phyloP scores from a whole-genome alignment of 2,329 filamentous ascomycete genomes.

The Fusarium nanum region DNA sequence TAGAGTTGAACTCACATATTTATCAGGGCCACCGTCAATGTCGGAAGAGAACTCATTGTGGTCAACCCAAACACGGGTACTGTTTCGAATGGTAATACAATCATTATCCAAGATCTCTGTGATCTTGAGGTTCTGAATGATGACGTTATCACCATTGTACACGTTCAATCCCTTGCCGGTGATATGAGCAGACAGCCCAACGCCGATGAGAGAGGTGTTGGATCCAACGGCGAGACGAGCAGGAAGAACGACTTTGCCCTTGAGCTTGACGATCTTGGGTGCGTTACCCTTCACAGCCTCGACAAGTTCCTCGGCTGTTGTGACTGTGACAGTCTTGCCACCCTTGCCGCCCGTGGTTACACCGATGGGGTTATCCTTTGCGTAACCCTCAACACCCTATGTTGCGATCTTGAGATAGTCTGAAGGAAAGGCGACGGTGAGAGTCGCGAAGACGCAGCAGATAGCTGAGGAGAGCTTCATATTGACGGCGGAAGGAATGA shows the following conservation, averaged over 20 bases:
- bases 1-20: slow-evolving; percentile 42
- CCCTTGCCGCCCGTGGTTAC: slow-evolving; percentile 55
- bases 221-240: slow-evolving; percentile 57
- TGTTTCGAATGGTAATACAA: slow-evolving; percentile 58
- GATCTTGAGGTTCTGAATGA: slow-evolving; percentile 55
- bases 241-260: slow-evolving; percentile 48
- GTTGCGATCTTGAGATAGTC: slow-evolving; percentile 38
- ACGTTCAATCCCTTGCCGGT: slow-evolving; percentile 53
- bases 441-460: slow-evolving; percentile 23
- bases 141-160: slow-evolving; percentile 53
- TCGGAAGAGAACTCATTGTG: slow-evolving; percentile 61
- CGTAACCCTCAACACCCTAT: slow-evolving; percentile 45
- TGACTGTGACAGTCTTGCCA: slow-evolving; percentile 61
- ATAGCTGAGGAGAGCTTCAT: slow-evolving; percentile 36
- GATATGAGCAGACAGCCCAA: slow-evolving; percentile 51
- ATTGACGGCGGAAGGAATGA: neutral
- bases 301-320: slow-evolving; percentile 56
- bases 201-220: slow-evolving; percentile 58
- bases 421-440: slow-evolving; percentile 29
- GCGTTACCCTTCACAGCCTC: slow-evolving; percentile 57
- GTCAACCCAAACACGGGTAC: slow-evolving; percentile 60
- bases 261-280: slow-evolving; percentile 58
- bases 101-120: slow-evolving; percentile 55
- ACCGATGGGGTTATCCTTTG: slow-evolving; percentile 53
- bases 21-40: slow-evolving; percentile 53